These are phyloP conservation scores for Mycocentrospora acerina DNA, from an alignment of 2,329 filamentous ascomycete genomes.

Conservation along the genomic window DNA sequence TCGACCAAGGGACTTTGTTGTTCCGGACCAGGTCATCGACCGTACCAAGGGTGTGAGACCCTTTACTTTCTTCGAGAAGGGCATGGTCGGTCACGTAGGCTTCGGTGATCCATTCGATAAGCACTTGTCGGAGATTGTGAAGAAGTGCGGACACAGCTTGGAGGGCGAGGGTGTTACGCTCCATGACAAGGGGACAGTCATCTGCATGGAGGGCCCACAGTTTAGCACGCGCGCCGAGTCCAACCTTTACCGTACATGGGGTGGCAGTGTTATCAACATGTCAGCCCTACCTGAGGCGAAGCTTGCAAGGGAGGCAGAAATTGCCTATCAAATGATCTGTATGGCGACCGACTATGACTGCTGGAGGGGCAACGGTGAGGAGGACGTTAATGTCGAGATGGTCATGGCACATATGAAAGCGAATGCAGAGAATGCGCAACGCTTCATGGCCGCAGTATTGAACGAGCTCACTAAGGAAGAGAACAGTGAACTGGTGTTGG, in stretches of 20 bases:
- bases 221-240: conserved; percentile 97
- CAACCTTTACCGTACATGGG: conserved; percentile 92
- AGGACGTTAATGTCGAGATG: conserved; percentile 89
- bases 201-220: conserved; percentile 99
- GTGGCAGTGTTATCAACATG: conserved; percentile 98
- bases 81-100: conserved; percentile 89
- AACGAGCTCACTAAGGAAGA: conserved; percentile 81
- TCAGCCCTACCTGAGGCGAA: conserved; percentile 93
- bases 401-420: conserved; percentile 96
- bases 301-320: conserved; percentile 92
- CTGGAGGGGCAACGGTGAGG: conserved; percentile 78
- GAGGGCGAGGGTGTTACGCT: conserved; percentile 81
- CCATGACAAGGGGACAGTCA: conserved; percentile 79
- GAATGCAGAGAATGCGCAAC: conserved; percentile 83
- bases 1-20: conserved; percentile 92
- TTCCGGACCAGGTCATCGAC: conserved; percentile 96
- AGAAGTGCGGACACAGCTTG: conserved; percentile 72
- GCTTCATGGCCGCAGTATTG: conserved; percentile 81
- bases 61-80: conserved; percentile 93
- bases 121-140: conserved; percentile 72
- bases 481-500: conserved; percentile 72
- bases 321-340: conserved; percentile 97
- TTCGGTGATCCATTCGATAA: conserved; percentile 95
- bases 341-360: conserved; percentile 99
- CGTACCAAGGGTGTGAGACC: conserved; percentile 92